Conservation (phyloP, 2,329 filamentous ascomycete genomes). For the Aureobasidium mangrovei region DNA sequence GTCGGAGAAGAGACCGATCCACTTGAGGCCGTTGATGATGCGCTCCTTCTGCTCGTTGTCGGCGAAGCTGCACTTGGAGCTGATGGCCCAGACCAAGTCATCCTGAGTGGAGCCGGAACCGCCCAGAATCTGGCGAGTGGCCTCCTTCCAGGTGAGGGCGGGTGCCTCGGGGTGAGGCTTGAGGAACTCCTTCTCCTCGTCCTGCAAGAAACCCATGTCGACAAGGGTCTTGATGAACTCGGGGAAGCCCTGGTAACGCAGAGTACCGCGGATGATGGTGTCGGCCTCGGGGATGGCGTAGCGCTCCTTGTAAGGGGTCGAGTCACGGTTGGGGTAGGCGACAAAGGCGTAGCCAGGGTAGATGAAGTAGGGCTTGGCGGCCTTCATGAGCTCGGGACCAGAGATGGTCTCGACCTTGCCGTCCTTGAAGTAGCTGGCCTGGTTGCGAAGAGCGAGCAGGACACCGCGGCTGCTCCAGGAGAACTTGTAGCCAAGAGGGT, state of each 20-base stretch:
- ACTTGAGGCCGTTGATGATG: conserved; percentile 63
- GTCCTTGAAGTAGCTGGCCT: conserved; percentile 73
- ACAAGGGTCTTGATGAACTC: conserved; percentile 82
- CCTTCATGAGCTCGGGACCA: conserved; percentile 57
- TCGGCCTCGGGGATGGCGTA: conserved; percentile 89
- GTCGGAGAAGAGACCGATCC: conserved; percentile 61
- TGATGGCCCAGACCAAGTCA: conserved; percentile 59
- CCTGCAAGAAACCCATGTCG: conserved; percentile 79
- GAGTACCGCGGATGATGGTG: conserved; percentile 75
- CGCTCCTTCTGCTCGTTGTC: conserved; percentile 59
- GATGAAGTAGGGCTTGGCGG: conserved; percentile 83
- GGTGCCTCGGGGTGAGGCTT: conserved; percentile 40
- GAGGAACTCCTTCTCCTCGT: conserved; percentile 57
- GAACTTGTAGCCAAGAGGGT: conserved; percentile 92
- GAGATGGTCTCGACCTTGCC: conserved; percentile 56
- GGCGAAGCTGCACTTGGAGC: conserved; percentile 65
- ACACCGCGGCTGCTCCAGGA: conserved; percentile 70
- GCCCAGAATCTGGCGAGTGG: conserved; percentile 66
- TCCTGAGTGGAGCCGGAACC: conserved; percentile 56
- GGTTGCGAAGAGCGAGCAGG: conserved; percentile 75
- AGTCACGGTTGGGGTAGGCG: conserved; percentile 89
- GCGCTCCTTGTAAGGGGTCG: conserved; percentile 74
- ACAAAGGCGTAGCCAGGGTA: conserved; percentile 85
- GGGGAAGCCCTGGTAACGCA: conserved; percentile 83
- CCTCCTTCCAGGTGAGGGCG: conserved; percentile 68